Evolutionary conservation across 805 yeast species (phyloP), one percentile per base, ranked within the genome.

Genomic region (Candida corydali): DNA sequence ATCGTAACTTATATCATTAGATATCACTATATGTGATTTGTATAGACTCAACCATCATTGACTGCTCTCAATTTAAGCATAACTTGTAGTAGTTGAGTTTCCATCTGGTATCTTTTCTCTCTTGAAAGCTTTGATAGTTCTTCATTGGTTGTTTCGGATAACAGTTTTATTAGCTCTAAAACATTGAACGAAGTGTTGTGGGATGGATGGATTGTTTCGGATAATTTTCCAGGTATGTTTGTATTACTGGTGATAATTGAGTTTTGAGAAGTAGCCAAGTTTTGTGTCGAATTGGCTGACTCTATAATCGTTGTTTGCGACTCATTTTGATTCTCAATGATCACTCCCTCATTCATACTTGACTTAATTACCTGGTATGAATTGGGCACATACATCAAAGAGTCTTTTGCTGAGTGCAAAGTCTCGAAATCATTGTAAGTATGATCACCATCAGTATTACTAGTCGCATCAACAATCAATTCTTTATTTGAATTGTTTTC

Each of bases 81-180:
- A 30, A 65, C 52, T 27, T 49, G 37, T 50, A 66, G 48, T 40
- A 65, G 39, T 18, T 48, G 41, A 1, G 67, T 58, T 38, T 66
- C 72, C 34, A 65, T 43, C 5, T 54, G 49, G 36, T 45, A 49
- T 32, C 42, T 47, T 26, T 55, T 53, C 3, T 43, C 20, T 3
- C 29, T 29, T 7, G 48, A 29, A 38, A 62, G 30, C 2, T 10
- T 35, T 11, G 24, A 17, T n/a, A 41, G 8, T n/a, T 44, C 41
- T 18, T 35, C 29, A 26, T 43, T 40, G 6, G 44, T 26, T 14
- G 20, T 32, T 12, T n/a, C 10, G 5, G 22, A 17, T 7, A 25
- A 17, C 15, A 33, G 14, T 17, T 12, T 32, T 3, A 23, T 32
- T 14, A 32, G 12, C 15, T 30, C 26, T 3, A 11, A 30, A 8